Percentiles rank a stretch among this genome's conserved stretches.
Evolutionary conservation across 768 basidiomycete species (phyloP).

Genomic region (Lactarius indigo): DNA sequence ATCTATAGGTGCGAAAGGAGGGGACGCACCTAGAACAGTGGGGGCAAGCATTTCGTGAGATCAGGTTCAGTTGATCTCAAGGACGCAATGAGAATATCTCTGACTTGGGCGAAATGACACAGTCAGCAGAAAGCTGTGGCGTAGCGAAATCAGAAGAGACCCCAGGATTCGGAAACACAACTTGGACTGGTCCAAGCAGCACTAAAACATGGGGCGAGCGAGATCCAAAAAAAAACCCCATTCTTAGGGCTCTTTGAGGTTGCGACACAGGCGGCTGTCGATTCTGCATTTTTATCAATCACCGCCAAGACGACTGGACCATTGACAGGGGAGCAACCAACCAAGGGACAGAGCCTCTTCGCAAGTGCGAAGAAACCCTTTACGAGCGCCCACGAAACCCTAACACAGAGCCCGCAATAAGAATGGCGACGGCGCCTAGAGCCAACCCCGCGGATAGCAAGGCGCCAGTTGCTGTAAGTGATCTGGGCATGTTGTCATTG

Average conservation of each 20-base stretch:
- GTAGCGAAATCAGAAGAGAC: neutral
- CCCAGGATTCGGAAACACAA: neutral
- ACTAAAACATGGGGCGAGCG: neutral
- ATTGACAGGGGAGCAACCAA: too few relatives aligned
- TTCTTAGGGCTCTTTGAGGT: neutral
- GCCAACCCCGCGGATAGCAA: neutral
- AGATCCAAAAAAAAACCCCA: neutral
- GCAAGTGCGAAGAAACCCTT: too few relatives aligned
- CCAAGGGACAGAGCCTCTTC: neutral
- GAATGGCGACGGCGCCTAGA: neutral
- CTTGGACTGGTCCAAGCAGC: neutral
- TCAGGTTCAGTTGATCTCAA: neutral
- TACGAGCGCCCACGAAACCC: neutral
- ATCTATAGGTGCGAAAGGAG: neutral
- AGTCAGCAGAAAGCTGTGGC: neutral
- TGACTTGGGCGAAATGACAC: neutral
- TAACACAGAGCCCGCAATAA: neutral
- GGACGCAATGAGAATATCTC: neutral
- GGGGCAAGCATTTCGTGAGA: neutral
- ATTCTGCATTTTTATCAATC: neutral
- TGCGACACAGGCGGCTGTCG: neutral
- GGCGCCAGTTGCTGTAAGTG: neutral
- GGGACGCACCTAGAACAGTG: neutral
- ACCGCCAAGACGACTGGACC: neutral
- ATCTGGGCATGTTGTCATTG: neutral